Conservation (phyloP, 805 yeast genomes). For the Pichia californica region DNA sequence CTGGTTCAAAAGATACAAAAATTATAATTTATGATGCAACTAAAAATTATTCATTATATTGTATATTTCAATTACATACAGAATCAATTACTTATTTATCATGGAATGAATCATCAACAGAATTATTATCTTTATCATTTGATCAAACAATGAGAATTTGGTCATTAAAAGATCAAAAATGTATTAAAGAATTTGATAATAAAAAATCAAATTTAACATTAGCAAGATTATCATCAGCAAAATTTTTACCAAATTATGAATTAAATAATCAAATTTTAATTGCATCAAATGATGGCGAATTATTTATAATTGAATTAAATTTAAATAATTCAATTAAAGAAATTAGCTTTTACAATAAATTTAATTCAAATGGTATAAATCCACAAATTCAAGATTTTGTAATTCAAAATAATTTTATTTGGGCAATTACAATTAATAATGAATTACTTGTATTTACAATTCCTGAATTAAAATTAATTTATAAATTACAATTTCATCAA, state of each 20-base stretch:
- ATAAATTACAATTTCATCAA: conserved; percentile 7
- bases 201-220: conserved; percentile 1
- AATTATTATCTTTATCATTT: conserved; percentile 63
- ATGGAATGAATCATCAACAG: conserved; percentile 70
- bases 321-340: not conserved
- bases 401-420: conserved; percentile 10
- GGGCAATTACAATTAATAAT: conserved; percentile 11
- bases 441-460: conserved; percentile 12
- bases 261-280: conserved; percentile 7
- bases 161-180: conserved; percentile 11
- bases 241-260: conserved; percentile 9
- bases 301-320: conserved; percentile 6
- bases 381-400: conserved; percentile 15
- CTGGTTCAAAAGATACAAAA: conserved; percentile 64
- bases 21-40: conserved; percentile 61
- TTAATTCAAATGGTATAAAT: conserved; percentile 7
- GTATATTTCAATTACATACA: conserved; percentile 37
- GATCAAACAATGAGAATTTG: conserved; percentile 59
- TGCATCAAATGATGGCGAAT: conserved; percentile 14
- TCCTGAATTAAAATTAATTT: conserved; percentile 8
- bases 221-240: conserved; percentile 13
- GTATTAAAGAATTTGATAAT: conserved; percentile 7
- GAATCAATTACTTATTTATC: conserved; percentile 58
- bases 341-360: too few species aligned
- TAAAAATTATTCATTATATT: conserved; percentile 35